phyloP scores from a whole-genome alignment of 2,329 filamentous ascomycete species.

The Penicillium paneum region DNA sequence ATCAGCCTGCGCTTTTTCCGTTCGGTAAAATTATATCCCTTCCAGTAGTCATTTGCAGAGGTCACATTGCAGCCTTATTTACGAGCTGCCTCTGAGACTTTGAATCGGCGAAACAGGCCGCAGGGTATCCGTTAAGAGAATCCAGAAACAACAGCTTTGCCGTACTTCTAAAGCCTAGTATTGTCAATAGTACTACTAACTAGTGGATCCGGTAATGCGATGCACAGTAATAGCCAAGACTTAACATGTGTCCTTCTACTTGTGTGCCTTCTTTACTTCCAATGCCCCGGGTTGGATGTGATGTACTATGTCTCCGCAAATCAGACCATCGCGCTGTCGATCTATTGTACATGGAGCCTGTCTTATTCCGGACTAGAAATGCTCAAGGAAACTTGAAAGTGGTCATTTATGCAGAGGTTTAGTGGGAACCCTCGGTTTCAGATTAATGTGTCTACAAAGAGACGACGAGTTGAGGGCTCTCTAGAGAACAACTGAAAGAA shows the following conservation, averaged over 20 bases:
- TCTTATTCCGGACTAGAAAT: background rate
- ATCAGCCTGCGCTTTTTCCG: background rate
- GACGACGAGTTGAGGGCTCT: background rate
- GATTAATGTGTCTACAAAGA: background rate
- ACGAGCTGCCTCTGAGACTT: background rate
- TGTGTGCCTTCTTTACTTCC: background rate
- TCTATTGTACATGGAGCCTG: background rate
- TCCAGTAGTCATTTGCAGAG: background rate
- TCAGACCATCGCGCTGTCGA: background rate
- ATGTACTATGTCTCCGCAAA: background rate
- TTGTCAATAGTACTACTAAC: background rate
- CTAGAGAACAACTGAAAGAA: no score
- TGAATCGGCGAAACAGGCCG: background rate
- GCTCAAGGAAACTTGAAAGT: background rate
- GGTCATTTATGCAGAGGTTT: no score
- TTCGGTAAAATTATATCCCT: background rate
- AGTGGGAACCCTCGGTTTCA: background rate
- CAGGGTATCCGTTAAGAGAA: background rate
- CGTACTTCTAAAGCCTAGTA: background rate
- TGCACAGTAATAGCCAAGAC: constrained; percentile 5
- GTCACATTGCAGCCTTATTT: background rate
- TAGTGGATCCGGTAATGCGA: background rate
- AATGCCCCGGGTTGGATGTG: constrained; percentile 6
- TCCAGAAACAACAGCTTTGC: background rate
- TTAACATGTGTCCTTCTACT: constrained; percentile 6